These are phyloP conservation scores for Gomphus bonarii DNA, from an alignment of 1,284 basidiomycete species.

Conservation along the genomic window DNA sequence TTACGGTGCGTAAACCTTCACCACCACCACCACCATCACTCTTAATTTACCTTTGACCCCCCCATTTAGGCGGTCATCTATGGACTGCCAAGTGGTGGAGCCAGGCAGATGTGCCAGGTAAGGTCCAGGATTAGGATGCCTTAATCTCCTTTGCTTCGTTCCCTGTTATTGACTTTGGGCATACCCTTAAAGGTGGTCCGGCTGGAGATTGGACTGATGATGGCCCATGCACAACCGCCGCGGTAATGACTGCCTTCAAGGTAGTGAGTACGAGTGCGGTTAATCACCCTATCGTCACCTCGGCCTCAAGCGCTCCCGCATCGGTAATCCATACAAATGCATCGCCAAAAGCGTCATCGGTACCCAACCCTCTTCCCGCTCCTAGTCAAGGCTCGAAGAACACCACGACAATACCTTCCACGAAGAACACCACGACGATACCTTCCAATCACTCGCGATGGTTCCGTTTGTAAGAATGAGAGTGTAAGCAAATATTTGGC, in stretches of 20 bases:
- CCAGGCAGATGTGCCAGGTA: slow-evolving; percentile 33
- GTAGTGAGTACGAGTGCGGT: not conserved
- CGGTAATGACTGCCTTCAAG: not conserved
- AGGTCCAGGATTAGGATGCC: slow-evolving; percentile 9
- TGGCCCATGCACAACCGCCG: slow-evolving; percentile 22
- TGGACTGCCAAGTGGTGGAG: slow-evolving; percentile 55
- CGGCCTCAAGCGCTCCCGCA: not conserved
- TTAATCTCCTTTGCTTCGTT: too few relatives aligned
- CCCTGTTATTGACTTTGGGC: too few relatives aligned
- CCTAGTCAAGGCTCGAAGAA: not conserved
- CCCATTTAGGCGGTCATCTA: slow-evolving; percentile 30
- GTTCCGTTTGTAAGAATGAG: not conserved
- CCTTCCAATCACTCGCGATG: not conserved
- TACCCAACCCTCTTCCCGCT: not conserved
- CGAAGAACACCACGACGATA: too few relatives aligned
- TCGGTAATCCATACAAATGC: not conserved
- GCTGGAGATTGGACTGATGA: slow-evolving; percentile 32
- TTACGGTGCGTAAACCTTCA: slow-evolving; percentile 19
- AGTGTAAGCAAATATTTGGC: not conserved
- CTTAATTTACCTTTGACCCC: slow-evolving; percentile 11
- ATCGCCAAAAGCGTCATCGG: not conserved
- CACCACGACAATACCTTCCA: too few relatives aligned
- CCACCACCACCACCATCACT: not conserved
- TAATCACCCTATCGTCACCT: not conserved
- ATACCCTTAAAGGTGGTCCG: slow-evolving; percentile 19